Base-by-base conservation (phyloP, 345 rosid genomes). In the Eucalyptus coolabah region DNA sequence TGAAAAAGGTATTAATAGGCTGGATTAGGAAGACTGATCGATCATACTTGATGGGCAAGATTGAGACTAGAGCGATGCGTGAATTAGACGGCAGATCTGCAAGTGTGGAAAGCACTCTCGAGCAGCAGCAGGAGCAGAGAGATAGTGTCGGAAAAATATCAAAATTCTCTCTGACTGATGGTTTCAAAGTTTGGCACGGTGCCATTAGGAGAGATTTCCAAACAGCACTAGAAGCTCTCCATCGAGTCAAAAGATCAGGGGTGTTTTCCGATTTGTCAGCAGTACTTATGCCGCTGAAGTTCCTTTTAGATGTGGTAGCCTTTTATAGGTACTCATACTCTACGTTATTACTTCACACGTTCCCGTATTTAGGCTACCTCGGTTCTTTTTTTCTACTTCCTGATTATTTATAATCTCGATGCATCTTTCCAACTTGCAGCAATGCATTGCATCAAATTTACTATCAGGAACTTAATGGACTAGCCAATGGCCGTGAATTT, bases 221-320 rank as follows among this genome's bases (percentile, higher is more conserved):
- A 88, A 94, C 93, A 88, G 93, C 94, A 90, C 92, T 92, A 67
- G 92, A 90, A 89, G 95, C 92, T 89, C 90, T 93, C 53, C 86
- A 83, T 92, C 93, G 90, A 44, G 77, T 93, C 60, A 93, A 90
- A 87, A 53, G 87, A 87, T 94, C 95, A 60, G 92, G 91, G 47
- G 91, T 40, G 88, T 92, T 91, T 51, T 60, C 91, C 77, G 88
- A 93, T 89, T 90, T 94, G 45, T 90, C 92, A 69, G 89, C 94
- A 63, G 45, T 92, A 24, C 82, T 94, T 87, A 93, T 91, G 89
- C 93, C 92, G 80, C 89, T 96, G 85, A 96, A 95, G 89, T 95
- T 97, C 91, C 94, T 96, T 67, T 92, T 93, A 30, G 95, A 95
- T 92, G 93, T 97, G 86, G 90, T 97, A 89, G 90, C 92, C 90